Base-by-base conservation (phyloP, 2,329 filamentous ascomycete species). In the Chrysosporium keratinophilum region DNA sequence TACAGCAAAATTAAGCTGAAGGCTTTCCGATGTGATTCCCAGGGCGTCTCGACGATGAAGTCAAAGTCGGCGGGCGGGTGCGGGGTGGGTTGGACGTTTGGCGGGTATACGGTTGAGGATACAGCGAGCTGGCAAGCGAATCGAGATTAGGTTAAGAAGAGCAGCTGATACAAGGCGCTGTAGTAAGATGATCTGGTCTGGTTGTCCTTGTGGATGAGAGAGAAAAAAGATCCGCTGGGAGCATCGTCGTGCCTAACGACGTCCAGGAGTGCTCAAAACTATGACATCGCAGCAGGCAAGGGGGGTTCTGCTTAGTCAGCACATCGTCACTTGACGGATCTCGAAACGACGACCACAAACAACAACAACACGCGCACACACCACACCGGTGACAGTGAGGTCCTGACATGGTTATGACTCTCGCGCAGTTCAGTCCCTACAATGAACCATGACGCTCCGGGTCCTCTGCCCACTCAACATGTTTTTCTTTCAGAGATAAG, bases 401-500 rank as follows among this genome's bases (percentile, higher is more conserved):
- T 28, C 23, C 23, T 28, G 23, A 28, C 23, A 28, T 28, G 23
- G 11, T 12, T 37, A 37, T 37, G 10, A 12, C 35, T 37, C 10
- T 37, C 35, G n/a, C 35, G 10, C 35, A 37, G 35, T 37, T 28
- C 7, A 28, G 23, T 28, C 23, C 23, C 23, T 28, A 28, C 17
- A 37, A 49, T 67, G 65, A 56, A 63, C 61, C 35, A 59, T 52
- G 56, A 56, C 52, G 69, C 68, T 64, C 69, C 66, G 57, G 80
- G 78, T 7, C 85, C 87, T 28, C 71, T 80, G 33, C 79, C 88
- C 5, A 84, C 83, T 19, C 75, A 71, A 55, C 73, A 83, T 40
- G 81, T 83, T 56, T 81, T 88, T 56, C 74, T 91, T 52, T 80
- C 79, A 12, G 73, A 78, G 54, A 71, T 90, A 12, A 72, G 77